These are phyloP conservation scores for Saturnispora ahearnii DNA, from an alignment of 805 yeast species.

Conservation along the genomic window DNA sequence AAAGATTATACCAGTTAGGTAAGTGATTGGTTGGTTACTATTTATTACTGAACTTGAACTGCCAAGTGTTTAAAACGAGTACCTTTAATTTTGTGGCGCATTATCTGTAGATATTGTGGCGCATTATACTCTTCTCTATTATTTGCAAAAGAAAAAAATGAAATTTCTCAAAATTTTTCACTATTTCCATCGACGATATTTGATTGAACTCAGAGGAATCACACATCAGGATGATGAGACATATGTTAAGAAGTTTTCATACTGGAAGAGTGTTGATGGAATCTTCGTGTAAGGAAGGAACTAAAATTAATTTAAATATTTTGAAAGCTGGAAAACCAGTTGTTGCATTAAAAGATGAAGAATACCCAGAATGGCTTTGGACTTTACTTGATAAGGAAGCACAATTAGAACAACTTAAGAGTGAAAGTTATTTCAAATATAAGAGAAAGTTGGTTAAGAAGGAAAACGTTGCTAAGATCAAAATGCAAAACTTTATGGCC, in stretches of 20 bases:
- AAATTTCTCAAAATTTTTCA: slow-evolving; percentile 1
- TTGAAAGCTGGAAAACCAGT: slow-evolving; percentile 80
- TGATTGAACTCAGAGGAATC: neutral
- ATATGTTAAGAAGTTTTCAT: slow-evolving; percentile 16
- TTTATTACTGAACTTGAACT: neutral
- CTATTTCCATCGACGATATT: neutral
- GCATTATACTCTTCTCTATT: neutral
- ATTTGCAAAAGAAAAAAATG: neutral
- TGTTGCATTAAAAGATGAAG: slow-evolving; percentile 76
- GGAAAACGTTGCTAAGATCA: slow-evolving; percentile 60
- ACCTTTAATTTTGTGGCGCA: neutral
- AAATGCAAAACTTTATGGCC: slow-evolving; percentile 68
- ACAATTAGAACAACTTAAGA: slow-evolving; percentile 45
- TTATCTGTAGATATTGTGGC: neutral
- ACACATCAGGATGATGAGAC: slow-evolving; percentile 2
- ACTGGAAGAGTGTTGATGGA: slow-evolving; percentile 15
- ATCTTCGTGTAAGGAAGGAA: slow-evolving; percentile 63
- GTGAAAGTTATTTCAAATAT: slow-evolving; percentile 48
- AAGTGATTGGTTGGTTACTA: neutral
- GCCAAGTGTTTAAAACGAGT: neutral
- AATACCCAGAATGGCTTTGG: slow-evolving; percentile 97
- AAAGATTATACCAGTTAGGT: neutral
- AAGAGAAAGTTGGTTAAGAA: slow-evolving; percentile 66
- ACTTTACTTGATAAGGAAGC: slow-evolving; percentile 58
- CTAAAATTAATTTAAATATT: slow-evolving; percentile 60